Percentiles rank a stretch among this genome's conserved stretches.
phyloP scores from a whole-genome alignment of 1,284 basidiomycete species.

The Pseudozyma sp. region DNA sequence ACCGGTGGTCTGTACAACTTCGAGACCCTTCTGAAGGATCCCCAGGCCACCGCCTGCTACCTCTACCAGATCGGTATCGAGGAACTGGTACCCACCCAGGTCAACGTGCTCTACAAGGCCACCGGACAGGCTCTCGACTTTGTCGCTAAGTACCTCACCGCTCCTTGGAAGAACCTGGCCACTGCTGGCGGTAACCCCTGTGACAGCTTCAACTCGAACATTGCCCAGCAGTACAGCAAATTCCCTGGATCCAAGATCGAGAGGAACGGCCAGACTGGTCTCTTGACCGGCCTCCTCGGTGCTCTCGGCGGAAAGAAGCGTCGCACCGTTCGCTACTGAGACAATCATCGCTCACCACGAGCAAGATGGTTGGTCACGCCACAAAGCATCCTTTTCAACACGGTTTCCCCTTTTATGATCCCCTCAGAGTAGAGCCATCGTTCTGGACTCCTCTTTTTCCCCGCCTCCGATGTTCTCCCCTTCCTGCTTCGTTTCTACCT shows the following conservation, averaged over 20 bases:
- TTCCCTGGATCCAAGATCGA: conserved; percentile 49
- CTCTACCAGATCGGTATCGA: conserved; percentile 53
- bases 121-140: conserved; percentile 43
- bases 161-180: conserved; percentile 35
- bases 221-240: conserved; percentile 29
- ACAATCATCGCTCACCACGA: too few relatives aligned
- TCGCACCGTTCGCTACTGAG: neutral
- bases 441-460: too few relatives aligned
- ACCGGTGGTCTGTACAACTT: conserved; percentile 47
- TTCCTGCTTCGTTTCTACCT: too few relatives aligned
- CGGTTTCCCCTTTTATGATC: too few relatives aligned
- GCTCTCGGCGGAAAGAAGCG: conserved; percentile 14
- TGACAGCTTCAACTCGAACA: conserved; percentile 30
- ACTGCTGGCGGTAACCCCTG: conserved; percentile 48
- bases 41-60: conserved; percentile 46
- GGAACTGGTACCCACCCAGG: conserved; percentile 43
- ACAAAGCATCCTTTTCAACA: too few relatives aligned
- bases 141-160: conserved; percentile 34
- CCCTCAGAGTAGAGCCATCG: too few relatives aligned
- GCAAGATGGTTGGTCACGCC: too few relatives aligned
- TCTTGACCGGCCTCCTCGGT: conserved; percentile 26
- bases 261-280: conserved; percentile 19
- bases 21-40: conserved; percentile 28
- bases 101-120: conserved; percentile 50
- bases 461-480: too few relatives aligned